These are phyloP conservation scores for Pueraria montana DNA, from an alignment of 306 rosid species.

Conservation along the genomic window DNA sequence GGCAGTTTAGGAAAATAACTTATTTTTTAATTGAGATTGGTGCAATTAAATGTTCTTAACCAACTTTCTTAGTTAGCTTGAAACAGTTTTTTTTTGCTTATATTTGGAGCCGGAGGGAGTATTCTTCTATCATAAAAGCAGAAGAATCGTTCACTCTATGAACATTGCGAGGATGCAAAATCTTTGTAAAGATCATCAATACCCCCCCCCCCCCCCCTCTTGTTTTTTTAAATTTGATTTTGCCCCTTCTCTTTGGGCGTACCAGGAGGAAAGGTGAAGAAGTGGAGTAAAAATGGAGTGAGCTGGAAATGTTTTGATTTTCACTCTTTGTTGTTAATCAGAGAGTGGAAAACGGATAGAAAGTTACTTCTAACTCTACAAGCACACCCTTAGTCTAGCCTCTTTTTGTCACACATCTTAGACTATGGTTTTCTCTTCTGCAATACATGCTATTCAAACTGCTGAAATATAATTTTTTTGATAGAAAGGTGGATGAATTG, in stretches of 20 bases:
- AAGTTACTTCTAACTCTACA: conserved; percentile 24
- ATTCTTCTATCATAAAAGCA: background rate
- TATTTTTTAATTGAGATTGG: no score
- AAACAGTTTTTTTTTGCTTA: no score
- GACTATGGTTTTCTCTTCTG: conserved; percentile 24
- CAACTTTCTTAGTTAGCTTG: no score
- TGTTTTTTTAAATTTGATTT: background rate
- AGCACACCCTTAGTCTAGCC: background rate
- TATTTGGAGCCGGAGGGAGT: no score
- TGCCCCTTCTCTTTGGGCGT: background rate
- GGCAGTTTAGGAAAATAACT: no score
- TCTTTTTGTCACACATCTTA: background rate
- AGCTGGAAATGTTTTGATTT: conserved; percentile 14
- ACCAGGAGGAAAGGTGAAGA: conserved; percentile 1
- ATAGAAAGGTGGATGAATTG: conserved; percentile 99
- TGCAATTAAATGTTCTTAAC: no score
- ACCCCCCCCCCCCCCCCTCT: background rate
- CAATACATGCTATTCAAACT: conserved; percentile 40
- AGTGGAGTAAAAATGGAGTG: background rate
- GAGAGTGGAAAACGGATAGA: background rate
- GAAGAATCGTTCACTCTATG: conserved; percentile 1
- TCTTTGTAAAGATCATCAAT: background rate
- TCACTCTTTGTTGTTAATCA: conserved; percentile 16
- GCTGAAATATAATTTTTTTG: conserved; percentile 81
- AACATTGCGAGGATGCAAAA: background rate